Evolutionary conservation across 2,329 filamentous ascomycete species (phyloP).

Genomic region (Dothideomycetidae sp.): DNA sequence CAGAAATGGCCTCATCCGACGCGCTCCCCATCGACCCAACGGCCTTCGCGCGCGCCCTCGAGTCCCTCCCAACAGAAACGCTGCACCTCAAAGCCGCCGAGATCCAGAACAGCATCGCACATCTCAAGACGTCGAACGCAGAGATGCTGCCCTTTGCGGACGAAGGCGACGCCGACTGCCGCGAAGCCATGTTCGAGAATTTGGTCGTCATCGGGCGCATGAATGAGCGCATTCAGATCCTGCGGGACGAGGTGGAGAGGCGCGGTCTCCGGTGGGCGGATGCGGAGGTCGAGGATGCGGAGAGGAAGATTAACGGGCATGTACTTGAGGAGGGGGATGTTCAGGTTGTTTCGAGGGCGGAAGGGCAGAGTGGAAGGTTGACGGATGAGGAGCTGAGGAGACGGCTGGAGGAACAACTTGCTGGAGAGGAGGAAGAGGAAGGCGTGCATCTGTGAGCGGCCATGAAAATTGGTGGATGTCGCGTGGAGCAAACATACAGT

Average conservation of each 20-base stretch:
- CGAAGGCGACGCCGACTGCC: conserved; percentile 51
- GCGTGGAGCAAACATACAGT: no score
- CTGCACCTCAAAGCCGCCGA: conserved; percentile 65
- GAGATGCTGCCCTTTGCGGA: conserved; percentile 57
- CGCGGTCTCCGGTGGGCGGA: conserved; percentile 40
- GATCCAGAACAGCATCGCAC: conserved; percentile 57
- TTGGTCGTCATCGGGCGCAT: conserved; percentile 53
- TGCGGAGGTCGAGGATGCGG: conserved; percentile 15
- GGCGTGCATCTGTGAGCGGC: conserved; percentile 51
- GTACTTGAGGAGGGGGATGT: conserved; percentile 8
- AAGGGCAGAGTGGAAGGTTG: conserved; percentile 32
- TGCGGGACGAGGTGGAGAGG: conserved; percentile 51
- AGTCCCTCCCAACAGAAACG: conserved; percentile 48
- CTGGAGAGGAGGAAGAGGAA: conserved; percentile 36
- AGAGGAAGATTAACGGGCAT: conserved; percentile 12
- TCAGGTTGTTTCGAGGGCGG: conserved; percentile 7
- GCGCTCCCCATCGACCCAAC: conserved; percentile 19
- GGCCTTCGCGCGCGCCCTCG: conserved; percentile 41
- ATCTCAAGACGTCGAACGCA: conserved; percentile 60
- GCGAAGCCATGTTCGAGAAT: conserved; percentile 62
- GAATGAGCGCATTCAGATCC: conserved; percentile 48
- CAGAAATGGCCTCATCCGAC: conserved; percentile 12
- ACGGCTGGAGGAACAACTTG: conserved; percentile 42
- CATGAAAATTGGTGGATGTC: no score
- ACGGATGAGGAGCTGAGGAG: conserved; percentile 46